Base-by-base conservation (phyloP, 768 basidiomycete species). In the Lactifluus rugatus region DNA sequence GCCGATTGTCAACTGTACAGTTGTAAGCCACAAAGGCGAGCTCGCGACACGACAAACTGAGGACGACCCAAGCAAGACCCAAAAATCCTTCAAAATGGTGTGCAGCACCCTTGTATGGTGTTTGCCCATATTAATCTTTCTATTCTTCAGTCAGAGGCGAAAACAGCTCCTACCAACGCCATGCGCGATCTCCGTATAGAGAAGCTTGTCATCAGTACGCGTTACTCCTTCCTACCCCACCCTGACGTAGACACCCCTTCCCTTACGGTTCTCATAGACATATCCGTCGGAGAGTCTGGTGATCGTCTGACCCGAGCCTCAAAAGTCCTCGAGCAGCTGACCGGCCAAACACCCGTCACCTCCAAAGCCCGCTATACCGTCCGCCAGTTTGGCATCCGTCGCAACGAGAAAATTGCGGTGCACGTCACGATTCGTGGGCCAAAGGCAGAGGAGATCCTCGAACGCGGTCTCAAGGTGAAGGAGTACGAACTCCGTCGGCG, bases 331-430 rank as follows among this genome's bases (percentile, higher is more conserved):
- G 54, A 55, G 21, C 54, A 55, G 39, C 28, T 55, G 14, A 55
- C 54, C 8, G 54, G 54, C 46, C 54, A 55, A 48, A 48, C 54
- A 21, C 54, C 54, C 16, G 54, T 55, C 34, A 96, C 94, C 66
- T 97, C 94, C 72, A 99, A 98, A 82, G 96, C 95, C 62, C 91
- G 96, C 66, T 98, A 95, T 87, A 98, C 96, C 70, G 93, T 98
- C 75, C 93, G 95, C 67, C 89, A 89, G 49, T 99, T 99, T 79
- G 89, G 91, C 70, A 99, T 99, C 81, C 89, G 96, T 73, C 90
- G 96, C 78, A 99, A 99, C 81, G 95, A 99, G 78, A 99, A 99
- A 83, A 99, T 98, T 72, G 95, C 95, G 49, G 90, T 91, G 47
- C 81, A 55, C 37, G 54, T 55, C 46, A 55, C 54, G 0, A 55